Percentiles rank a stretch among this genome's conserved stretches.
Conservation (phyloP, 805 yeast genomes). For the Saturnispora dispora region DNA sequence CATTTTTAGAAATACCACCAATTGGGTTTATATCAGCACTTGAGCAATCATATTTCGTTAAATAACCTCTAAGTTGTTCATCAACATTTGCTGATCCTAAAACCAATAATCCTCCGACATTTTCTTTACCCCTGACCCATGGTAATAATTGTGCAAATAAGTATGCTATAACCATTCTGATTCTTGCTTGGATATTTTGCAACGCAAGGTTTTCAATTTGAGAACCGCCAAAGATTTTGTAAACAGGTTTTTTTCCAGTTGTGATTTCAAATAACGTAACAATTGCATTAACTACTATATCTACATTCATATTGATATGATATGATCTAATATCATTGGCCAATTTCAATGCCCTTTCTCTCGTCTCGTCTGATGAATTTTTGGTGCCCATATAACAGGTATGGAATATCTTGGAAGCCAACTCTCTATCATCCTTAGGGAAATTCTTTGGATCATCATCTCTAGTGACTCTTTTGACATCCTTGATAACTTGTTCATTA, state of each 20-base stretch:
- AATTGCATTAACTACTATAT: slow-evolving; percentile 65
- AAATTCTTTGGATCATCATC: slow-evolving; percentile 29
- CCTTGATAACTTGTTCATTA: slow-evolving; percentile 65
- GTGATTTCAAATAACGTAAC: slow-evolving; percentile 73
- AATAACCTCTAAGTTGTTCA: slow-evolving; percentile 89
- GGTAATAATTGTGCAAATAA: slow-evolving; percentile 91
- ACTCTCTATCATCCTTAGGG: slow-evolving; percentile 68
- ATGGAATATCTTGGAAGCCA: slow-evolving; percentile 71
- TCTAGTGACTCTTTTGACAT: slow-evolving; percentile 62
- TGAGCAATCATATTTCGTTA: slow-evolving; percentile 95
- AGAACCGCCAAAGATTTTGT: slow-evolving; percentile 89
- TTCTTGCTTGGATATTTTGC: slow-evolving; percentile 93
- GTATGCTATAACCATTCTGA: slow-evolving; percentile 90
- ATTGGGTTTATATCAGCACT: slow-evolving; percentile 97
- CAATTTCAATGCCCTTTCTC: slow-evolving; percentile 69
- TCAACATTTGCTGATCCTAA: slow-evolving; percentile 96
- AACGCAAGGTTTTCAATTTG: slow-evolving; percentile 86
- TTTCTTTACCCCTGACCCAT: slow-evolving; percentile 72
- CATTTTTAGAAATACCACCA: slow-evolving; percentile 97
- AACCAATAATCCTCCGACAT: slow-evolving; percentile 75
- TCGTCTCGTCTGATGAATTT: slow-evolving; percentile 84
- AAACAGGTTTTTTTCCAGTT: slow-evolving; percentile 83
- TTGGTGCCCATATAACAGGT: slow-evolving; percentile 94
- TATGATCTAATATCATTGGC: slow-evolving; percentile 75
- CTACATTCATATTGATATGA: slow-evolving; percentile 91